A percentile compares a stretch with the other conserved stretches of the same genome.
Conservation (phyloP, 768 basidiomycete genomes). For the Mycena pura region DNA sequence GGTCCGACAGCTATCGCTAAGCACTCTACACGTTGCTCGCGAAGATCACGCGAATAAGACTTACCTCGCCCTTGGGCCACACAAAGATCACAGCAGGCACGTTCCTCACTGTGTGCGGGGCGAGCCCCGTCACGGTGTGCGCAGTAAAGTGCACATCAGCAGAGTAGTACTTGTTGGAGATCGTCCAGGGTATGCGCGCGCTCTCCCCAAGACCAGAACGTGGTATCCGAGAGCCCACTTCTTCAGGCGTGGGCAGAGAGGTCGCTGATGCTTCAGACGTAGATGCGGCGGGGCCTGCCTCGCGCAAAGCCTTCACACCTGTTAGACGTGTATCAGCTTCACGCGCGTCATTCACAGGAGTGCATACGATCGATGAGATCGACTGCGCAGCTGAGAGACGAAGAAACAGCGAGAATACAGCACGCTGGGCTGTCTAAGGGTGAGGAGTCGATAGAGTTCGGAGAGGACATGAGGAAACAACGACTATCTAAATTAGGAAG, state of each 20-base stretch:
- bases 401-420: slow-evolving; percentile 42
- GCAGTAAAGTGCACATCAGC: slow-evolving; percentile 75
- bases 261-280: slow-evolving; percentile 11
- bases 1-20: neutral
- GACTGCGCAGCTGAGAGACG: slow-evolving; percentile 36
- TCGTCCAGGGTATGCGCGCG: slow-evolving; percentile 69
- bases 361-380: slow-evolving; percentile 39
- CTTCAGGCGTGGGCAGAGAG: slow-evolving; percentile 1
- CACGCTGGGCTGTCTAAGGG: slow-evolving; percentile 33
- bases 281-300: neutral
- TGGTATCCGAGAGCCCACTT: neutral
- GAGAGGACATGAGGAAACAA: slow-evolving; percentile 20
- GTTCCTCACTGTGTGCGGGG: slow-evolving; percentile 46
- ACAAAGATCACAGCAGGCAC: slow-evolving; percentile 79
- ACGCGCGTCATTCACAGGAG: slow-evolving; percentile 4
- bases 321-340: slow-evolving; percentile 14
- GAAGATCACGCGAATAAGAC: slow-evolving; percentile 27
- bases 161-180: slow-evolving; percentile 82
- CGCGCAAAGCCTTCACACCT: slow-evolving; percentile 17
- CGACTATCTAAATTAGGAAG: no score
- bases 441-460: slow-evolving; percentile 19
- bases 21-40: neutral
- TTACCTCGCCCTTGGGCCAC: slow-evolving; percentile 72
- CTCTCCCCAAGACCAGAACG: slow-evolving; percentile 26
- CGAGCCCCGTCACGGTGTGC: slow-evolving; percentile 52